Conservation (phyloP, 805 yeast genomes). For the Pichia rugopelliculosa region DNA sequence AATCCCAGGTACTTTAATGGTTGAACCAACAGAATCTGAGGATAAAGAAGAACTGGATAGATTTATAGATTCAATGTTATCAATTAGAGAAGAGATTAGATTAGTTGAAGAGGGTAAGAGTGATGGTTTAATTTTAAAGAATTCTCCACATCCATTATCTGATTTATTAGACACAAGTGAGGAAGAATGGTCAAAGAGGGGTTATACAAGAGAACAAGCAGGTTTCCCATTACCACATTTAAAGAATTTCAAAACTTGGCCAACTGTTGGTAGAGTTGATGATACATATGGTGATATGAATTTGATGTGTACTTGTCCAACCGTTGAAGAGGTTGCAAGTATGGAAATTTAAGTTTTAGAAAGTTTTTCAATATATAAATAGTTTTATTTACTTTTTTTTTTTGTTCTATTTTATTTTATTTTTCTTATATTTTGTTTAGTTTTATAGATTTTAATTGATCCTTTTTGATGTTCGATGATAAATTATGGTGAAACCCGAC, state of each 20-base stretch:
- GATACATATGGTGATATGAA: conserved; percentile 93
- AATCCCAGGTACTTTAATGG: conserved; percentile 94
- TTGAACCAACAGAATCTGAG: conserved; percentile 97
- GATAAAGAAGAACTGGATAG: conserved; percentile 81
- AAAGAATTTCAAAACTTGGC: conserved; percentile 83
- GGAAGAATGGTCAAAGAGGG: conserved; percentile 73
- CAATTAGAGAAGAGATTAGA: conserved; percentile 76
- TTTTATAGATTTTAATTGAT: too few relatives aligned
- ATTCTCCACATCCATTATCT: conserved; percentile 85
- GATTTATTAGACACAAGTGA: conserved; percentile 59
- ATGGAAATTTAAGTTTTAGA: conserved; percentile 1
- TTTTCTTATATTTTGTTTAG: too few relatives aligned
- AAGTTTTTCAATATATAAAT: too few relatives aligned
- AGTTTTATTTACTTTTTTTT: background rate
- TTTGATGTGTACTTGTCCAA: conserved; percentile 88
- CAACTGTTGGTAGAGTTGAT: conserved; percentile 85
- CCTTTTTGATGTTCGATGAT: too few relatives aligned
- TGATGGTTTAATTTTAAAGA: conserved; percentile 65
- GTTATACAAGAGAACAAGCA: conserved; percentile 88
- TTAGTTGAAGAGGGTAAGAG: conserved; percentile 60
- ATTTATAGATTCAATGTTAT: conserved; percentile 78
- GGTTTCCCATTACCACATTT: conserved; percentile 83
- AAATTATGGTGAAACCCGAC: too few relatives aligned
- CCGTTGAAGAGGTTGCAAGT: conserved; percentile 66
- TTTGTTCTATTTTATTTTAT: too few relatives aligned